These are phyloP conservation scores for Verticillium zaregamsianum DNA, from an alignment of 2,329 filamentous ascomycete species.

Conservation along the genomic window DNA sequence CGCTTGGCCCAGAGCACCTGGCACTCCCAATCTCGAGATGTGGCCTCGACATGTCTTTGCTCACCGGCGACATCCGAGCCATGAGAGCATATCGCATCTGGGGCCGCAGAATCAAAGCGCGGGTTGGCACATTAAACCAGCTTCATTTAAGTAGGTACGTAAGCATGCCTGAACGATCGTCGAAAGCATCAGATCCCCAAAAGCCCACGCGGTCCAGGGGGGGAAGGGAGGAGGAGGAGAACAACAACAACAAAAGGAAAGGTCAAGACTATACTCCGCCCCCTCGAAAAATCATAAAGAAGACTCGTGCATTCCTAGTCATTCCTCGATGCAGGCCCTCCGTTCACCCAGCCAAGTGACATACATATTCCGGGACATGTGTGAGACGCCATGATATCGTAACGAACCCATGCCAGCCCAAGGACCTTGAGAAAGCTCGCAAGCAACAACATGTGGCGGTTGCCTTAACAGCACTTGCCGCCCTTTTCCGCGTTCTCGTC, in stretches of 20 bases:
- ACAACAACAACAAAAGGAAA: constrained; percentile 11
- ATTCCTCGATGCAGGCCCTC: constrained; percentile 13
- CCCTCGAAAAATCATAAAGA: constrained; percentile 18
- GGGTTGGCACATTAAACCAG: constrained; percentile 6
- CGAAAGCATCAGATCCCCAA: constrained; percentile 13
- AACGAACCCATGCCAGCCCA: constrained; percentile 14
- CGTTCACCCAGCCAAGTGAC: constrained; percentile 14
- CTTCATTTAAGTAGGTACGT: constrained; percentile 16
- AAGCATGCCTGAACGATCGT: constrained; percentile 16
- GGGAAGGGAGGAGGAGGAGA: constrained; percentile 10
- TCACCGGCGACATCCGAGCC: neutral
- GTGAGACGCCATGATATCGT: constrained; percentile 24
- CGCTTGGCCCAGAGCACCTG: neutral
- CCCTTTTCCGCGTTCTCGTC: constrained; percentile 72
- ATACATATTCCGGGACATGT: constrained; percentile 23
- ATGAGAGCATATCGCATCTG: neutral
- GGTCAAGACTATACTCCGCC: constrained; percentile 18
- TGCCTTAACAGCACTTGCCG: constrained; percentile 72
- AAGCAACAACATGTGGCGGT: constrained; percentile 10
- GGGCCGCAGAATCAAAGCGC: neutral
- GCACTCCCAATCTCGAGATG: neutral
- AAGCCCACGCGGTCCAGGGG: constrained; percentile 8
- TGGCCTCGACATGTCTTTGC: neutral
- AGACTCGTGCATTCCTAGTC: constrained; percentile 15
- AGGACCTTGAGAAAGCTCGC: constrained; percentile 9